Conservation (phyloP, 1,284 basidiomycete species). For the Sanghuangporus baumii region DNA sequence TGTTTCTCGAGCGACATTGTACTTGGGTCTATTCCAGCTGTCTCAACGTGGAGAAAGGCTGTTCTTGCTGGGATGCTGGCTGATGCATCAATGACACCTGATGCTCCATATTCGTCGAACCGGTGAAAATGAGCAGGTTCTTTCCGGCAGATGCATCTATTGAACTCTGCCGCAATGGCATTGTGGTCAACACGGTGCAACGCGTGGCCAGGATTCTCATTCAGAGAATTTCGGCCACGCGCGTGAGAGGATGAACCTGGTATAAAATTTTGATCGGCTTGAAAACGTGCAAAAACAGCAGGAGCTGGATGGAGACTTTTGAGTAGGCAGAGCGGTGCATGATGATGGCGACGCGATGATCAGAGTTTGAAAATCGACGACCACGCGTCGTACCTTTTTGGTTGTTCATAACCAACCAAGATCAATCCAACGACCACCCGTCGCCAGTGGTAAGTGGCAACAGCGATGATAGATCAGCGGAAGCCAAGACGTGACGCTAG, state of each 20-base stretch:
- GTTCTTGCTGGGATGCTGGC: neutral
- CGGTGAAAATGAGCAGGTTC: neutral
- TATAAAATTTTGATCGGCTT: neutral
- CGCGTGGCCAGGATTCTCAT: neutral
- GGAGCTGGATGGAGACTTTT: constrained; percentile 1
- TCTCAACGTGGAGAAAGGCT: neutral
- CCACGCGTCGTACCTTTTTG: neutral
- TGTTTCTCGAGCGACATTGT: constrained; percentile 1
- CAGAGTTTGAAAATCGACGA: neutral
- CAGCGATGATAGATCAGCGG: neutral
- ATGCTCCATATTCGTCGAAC: neutral
- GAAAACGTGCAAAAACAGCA: neutral
- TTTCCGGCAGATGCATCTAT: neutral
- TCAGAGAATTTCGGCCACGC: neutral
- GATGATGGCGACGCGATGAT: constrained; percentile 8
- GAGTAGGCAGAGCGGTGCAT: constrained; percentile 3
- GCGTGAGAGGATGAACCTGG: neutral
- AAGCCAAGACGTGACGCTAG: no score
- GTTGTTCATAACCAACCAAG: neutral
- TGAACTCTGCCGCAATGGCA: neutral
- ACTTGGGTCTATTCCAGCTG: constrained; percentile 1
- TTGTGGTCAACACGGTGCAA: neutral
- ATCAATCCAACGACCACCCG: neutral
- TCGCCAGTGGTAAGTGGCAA: neutral
- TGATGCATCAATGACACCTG: constrained; percentile 2